Base-by-base conservation (phyloP, 495 filamentous ascomycete genomes). In the Aspergillus indologenus region DNA sequence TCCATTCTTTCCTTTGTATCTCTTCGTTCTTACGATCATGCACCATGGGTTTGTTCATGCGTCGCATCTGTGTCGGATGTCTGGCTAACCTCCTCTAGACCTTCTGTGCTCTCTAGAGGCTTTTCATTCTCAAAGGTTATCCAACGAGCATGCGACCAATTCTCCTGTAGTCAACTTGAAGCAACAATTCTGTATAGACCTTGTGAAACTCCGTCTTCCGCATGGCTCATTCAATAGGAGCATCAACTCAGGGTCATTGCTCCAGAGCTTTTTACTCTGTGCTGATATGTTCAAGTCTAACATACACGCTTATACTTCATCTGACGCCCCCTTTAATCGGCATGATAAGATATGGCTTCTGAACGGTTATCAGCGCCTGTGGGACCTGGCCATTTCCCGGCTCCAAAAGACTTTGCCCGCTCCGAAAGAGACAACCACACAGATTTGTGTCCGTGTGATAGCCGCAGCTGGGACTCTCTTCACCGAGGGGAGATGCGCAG, bases 331-430 rank as follows among this genome's bases (percentile, higher is more conserved):
- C 26, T 57, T 53, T 24, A 52, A 68, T 45, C 70, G 69, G 29
- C 72, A 75, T 42, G 73, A 73, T 50, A 60, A 69, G 26, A 63
- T 71, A 17, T 74, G 71, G 70, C 47, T 69, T 5, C 45, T 73
- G 17, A 75, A 77, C 60, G 65, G 66, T n/a, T 72, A 72, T 57
- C 67, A 70, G 53, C 72, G 75, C 7, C 58, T 77, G 12, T 70
- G 75, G 66, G 71, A 60, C 21, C 57, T 69, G 21, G 50, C 68
- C 20, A 47, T 70, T n/a, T 59, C 26, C 45, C 74, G 70, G 69
- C 31, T 77, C 23, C 66, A 64, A 42, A 61, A 20, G 14, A 19
- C 46, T 18, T 58, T 56, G 18, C 21, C 58, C 18, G 59, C 62
- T 22, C 22, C 54, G 6, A 57, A 58, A n/a, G 47, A 65, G 19